phyloP scores from a whole-genome alignment of 176 grass and related monocot species.

The Tuctoria greenei region DNA sequence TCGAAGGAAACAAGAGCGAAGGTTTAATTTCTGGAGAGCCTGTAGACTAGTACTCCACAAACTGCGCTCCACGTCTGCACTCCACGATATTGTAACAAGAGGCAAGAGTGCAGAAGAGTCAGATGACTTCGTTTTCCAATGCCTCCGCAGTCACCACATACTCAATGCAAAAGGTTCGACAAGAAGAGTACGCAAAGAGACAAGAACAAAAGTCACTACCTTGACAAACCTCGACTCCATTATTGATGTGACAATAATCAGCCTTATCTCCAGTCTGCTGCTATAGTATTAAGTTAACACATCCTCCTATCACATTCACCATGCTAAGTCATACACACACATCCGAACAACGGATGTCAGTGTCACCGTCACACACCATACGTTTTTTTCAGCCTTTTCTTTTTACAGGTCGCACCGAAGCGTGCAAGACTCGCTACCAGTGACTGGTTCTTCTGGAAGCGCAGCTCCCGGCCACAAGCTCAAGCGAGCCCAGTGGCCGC shows the following conservation, averaged over 20 bases:
- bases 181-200: constrained; percentile 14
- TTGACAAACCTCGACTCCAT: not conserved
- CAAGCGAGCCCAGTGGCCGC: not conserved
- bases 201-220: constrained; percentile 11
- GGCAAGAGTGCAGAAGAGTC: constrained; percentile 9
- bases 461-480: not conserved
- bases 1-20: not conserved
- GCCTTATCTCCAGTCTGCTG: constrained; percentile 12
- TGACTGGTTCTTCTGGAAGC: constrained; percentile 25
- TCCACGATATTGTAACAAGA: not conserved
- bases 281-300: constrained; percentile 3
- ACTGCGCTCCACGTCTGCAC: constrained; percentile 16
- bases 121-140: not conserved
- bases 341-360: constrained; percentile 23
- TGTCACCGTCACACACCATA: constrained; percentile 28
- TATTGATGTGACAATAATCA: not conserved
- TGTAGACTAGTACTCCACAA: not conserved
- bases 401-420: constrained; percentile 18
- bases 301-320: constrained; percentile 12
- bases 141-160: not conserved
- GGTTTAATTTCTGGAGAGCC: not conserved
- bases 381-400: not conserved
- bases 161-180: not conserved
- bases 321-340: constrained; percentile 1
- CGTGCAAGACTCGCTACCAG: not conserved